phyloP scores from a whole-genome alignment of 2,329 filamentous ascomycete species.

The Phialemonium atrogriseum region DNA sequence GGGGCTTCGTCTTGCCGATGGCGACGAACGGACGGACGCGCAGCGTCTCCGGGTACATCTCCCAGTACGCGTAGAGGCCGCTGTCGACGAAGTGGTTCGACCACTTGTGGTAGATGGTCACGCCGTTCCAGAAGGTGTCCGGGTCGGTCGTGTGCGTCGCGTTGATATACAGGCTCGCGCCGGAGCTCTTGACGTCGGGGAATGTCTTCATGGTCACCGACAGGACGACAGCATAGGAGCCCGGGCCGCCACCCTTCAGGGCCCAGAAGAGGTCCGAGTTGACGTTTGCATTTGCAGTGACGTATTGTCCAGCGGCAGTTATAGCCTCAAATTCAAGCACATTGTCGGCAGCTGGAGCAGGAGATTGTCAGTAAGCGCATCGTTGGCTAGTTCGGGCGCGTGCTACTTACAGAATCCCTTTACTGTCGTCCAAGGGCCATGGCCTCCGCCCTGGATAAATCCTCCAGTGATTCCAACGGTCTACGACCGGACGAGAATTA shows the following conservation, averaged over 20 bases:
- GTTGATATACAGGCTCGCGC: slow-evolving; percentile 31
- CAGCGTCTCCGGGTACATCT: slow-evolving; percentile 28
- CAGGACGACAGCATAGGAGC: slow-evolving; percentile 43
- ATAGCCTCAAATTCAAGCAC: slow-evolving; percentile 39
- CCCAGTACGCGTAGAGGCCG: slow-evolving; percentile 35
- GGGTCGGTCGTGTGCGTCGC: slow-evolving; percentile 25
- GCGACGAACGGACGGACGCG: slow-evolving; percentile 29
- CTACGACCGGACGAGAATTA: slow-evolving; percentile 11
- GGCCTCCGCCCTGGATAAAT: slow-evolving; percentile 51
- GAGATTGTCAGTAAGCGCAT: slow-evolving; percentile 28
- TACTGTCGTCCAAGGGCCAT: slow-evolving; percentile 34
- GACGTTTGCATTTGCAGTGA: slow-evolving; percentile 30
- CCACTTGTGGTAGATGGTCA: slow-evolving; percentile 37
- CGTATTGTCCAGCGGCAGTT: slow-evolving; percentile 31
- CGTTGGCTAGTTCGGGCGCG: background rate
- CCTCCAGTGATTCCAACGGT: slow-evolving; percentile 54
- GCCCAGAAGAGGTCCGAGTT: slow-evolving; percentile 51
- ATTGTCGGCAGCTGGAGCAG: slow-evolving; percentile 44
- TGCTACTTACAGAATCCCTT: slow-evolving; percentile 25
- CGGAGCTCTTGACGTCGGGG: slow-evolving; percentile 32
- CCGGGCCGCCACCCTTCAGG: slow-evolving; percentile 41
- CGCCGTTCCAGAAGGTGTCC: slow-evolving; percentile 36
- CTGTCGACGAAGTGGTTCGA: slow-evolving; percentile 29
- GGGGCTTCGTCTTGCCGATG: slow-evolving; percentile 23
- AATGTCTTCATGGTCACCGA: slow-evolving; percentile 41